Evolutionary conservation across 345 rosid species (phyloP).

Genomic region (Physaria fendleri): DNA sequence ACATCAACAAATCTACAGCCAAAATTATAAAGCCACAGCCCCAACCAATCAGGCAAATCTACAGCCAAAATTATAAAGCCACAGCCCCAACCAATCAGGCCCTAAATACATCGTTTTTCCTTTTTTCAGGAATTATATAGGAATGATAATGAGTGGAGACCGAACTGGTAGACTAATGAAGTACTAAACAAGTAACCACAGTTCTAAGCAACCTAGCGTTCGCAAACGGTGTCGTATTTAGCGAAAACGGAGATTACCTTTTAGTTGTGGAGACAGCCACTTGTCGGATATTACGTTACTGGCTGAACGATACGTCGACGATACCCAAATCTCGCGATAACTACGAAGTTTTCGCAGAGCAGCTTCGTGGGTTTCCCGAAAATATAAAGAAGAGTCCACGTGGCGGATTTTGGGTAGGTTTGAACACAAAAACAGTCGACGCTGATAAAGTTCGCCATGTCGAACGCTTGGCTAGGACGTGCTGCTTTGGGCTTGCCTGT

Average conservation of each 20-base stretch:
- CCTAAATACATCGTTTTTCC: too few species aligned
- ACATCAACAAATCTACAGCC: too few species aligned
- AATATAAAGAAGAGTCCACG: conserved; percentile 55
- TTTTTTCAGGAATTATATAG: conserved; percentile 44
- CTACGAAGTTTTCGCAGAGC: conserved; percentile 35
- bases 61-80: too few species aligned
- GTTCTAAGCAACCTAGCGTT: conserved; percentile 41
- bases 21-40: too few species aligned
- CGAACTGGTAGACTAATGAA: conserved; percentile 59
- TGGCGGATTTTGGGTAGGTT: conserved; percentile 66
- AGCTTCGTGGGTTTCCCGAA: conserved; percentile 61
- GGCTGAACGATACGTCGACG: conserved; percentile 30
- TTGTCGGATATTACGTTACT: conserved; percentile 38
- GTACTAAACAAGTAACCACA: conserved; percentile 41
- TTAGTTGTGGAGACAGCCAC: conserved; percentile 46
- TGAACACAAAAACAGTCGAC: conserved; percentile 43
- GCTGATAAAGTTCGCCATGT: conserved; percentile 30
- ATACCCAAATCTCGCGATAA: conserved; percentile 10
- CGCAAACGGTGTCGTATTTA: conserved; percentile 54
- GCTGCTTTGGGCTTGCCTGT: conserved; percentile 37
- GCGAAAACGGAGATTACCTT: conserved; percentile 37
- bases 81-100: too few species aligned
- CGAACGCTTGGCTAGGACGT: conserved; percentile 47
- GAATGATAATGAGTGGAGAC: conserved; percentile 41
- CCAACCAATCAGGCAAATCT: too few species aligned